phyloP scores from a whole-genome alignment of 2,329 filamentous ascomycete species.

The Calonectria pseudoturangicola region DNA sequence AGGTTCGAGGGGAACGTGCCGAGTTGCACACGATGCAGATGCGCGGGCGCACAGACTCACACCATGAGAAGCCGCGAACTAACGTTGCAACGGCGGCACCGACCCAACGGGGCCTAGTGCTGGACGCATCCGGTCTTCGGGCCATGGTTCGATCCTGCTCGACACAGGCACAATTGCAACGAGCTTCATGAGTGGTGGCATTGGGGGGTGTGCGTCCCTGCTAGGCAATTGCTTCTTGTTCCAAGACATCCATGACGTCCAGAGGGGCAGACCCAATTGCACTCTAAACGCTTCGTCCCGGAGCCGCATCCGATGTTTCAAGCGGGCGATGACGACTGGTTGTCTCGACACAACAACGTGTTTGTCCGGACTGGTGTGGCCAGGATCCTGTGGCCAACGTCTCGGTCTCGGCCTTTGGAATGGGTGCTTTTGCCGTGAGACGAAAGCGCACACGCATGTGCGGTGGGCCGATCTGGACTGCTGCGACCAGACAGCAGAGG shows the following conservation, averaged over 20 bases:
- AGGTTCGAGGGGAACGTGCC: slow-evolving; percentile 20
- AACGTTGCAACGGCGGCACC: slow-evolving; percentile 43
- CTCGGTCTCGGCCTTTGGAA: slow-evolving; percentile 24
- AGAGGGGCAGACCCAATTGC: slow-evolving; percentile 26
- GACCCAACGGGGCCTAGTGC: slow-evolving; percentile 44
- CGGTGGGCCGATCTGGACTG: slow-evolving; percentile 34
- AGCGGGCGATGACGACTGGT: not conserved
- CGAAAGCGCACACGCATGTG: slow-evolving; percentile 18
- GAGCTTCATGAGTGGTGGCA: slow-evolving; percentile 23
- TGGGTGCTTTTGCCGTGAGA: slow-evolving; percentile 11
- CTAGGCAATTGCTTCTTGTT: slow-evolving; percentile 23
- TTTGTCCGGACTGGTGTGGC: slow-evolving; percentile 15
- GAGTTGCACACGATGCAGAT: slow-evolving; percentile 39
- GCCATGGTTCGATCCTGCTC: slow-evolving; percentile 32
- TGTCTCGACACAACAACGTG: slow-evolving; percentile 17
- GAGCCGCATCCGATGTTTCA: slow-evolving; percentile 30
- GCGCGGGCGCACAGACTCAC: slow-evolving; percentile 37
- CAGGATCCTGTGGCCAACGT: not conserved
- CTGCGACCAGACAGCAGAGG: slow-evolving; percentile 27
- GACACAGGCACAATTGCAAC: not conserved
- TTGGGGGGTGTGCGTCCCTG: slow-evolving; percentile 22
- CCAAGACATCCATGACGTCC: slow-evolving; percentile 25
- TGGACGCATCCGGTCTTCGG: slow-evolving; percentile 47
- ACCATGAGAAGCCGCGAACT: slow-evolving; percentile 28
- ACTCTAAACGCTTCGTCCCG: slow-evolving; percentile 20